These are phyloP conservation scores for Rickenella mellea DNA, from an alignment of 768 basidiomycete species.

Conservation along the genomic window DNA sequence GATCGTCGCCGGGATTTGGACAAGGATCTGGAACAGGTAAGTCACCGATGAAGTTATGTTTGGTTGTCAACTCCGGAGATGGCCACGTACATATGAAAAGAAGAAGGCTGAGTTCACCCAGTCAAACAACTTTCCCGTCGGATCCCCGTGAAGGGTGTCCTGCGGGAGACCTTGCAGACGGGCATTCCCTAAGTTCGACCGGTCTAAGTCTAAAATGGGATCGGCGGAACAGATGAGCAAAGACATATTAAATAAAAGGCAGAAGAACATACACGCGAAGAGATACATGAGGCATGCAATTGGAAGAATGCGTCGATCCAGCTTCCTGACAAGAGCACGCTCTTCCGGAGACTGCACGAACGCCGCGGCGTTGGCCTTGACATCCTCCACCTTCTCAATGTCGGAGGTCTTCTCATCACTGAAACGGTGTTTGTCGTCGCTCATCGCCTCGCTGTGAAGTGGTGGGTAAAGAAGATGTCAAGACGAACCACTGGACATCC, in stretches of 20 bases:
- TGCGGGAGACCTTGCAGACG: slow-evolving; percentile 60
- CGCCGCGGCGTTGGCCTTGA: background rate
- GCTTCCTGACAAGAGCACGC: slow-evolving; percentile 46
- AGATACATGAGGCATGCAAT: slow-evolving; percentile 67
- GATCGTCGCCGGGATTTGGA: slow-evolving; percentile 57
- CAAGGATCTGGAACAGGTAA: slow-evolving; percentile 46
- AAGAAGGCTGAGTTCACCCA: slow-evolving; percentile 75
- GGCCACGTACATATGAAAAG: slow-evolving; percentile 56
- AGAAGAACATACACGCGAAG: slow-evolving; percentile 52
- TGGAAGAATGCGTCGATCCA: slow-evolving; percentile 61
- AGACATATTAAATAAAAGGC: background rate
- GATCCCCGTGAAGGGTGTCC: slow-evolving; percentile 58
- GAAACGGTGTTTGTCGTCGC: no score
- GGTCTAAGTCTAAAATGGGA: slow-evolving; percentile 42
- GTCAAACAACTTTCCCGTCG: slow-evolving; percentile 60
- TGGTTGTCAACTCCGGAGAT: background rate
- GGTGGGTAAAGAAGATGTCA: no score
- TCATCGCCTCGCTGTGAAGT: no score
- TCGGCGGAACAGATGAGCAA: background rate
- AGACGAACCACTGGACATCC: no score
- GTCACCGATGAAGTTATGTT: background rate
- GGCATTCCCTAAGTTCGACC: slow-evolving; percentile 74
- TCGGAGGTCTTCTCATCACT: no score
- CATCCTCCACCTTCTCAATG: no score
- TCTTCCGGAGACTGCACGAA: slow-evolving; percentile 26